Conservation (phyloP, 768 basidiomycete genomes). For the Suillus decipiens region DNA sequence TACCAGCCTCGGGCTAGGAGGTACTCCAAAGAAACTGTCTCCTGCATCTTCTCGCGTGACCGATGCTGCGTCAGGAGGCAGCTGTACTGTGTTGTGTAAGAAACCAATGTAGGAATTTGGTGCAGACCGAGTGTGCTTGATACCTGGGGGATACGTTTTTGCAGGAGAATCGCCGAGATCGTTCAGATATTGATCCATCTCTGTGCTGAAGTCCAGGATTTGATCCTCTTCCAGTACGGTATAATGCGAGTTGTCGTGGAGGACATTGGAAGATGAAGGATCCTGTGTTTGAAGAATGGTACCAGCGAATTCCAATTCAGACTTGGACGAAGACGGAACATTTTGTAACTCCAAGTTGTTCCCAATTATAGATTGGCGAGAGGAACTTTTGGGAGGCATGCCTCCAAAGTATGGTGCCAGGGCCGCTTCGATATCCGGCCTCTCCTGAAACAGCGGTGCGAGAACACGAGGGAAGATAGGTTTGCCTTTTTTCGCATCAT, state of each 20-base stretch:
- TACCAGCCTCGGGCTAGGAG: constrained; percentile 24
- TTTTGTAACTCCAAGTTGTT: not conserved
- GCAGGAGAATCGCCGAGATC: constrained; percentile 26
- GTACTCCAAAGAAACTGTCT: constrained; percentile 30
- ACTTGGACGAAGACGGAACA: not conserved
- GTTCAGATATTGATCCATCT: constrained; percentile 31
- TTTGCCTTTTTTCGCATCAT: not conserved
- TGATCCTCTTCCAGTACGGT: not conserved
- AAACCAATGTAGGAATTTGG: constrained; percentile 11
- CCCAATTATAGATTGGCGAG: not conserved
- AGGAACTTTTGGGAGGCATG: not conserved
- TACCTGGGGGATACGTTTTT: constrained; percentile 8
- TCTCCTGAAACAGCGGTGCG: not conserved
- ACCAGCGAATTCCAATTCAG: not conserved
- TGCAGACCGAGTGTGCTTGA: constrained; percentile 13
- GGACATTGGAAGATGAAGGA: not conserved
- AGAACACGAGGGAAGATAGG: not conserved
- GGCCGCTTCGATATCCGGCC: not conserved
- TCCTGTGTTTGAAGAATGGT: not conserved
- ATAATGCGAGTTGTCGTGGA: not conserved
- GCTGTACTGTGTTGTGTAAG: constrained; percentile 11
- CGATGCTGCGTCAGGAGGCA: constrained; percentile 14
- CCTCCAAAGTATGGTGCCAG: not conserved
- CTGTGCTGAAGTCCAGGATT: constrained; percentile 18
- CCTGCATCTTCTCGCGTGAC: constrained; percentile 9